A percentile compares a stretch with the other conserved stretches of the same genome.
Evolutionary conservation across 345 rosid species (phyloP).

Genomic region (Firmiana major): DNA sequence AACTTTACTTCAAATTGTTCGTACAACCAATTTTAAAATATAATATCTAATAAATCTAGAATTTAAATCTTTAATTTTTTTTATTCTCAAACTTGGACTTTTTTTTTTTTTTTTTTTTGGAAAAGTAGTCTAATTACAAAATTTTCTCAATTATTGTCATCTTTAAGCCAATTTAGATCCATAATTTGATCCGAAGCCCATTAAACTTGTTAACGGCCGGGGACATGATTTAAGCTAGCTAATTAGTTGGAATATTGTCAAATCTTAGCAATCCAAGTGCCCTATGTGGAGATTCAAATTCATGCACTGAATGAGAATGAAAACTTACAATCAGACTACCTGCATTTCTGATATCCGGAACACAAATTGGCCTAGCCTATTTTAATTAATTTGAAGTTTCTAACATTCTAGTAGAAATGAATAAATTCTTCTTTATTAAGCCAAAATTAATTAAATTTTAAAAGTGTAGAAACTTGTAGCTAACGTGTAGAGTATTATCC

Average conservation of each 20-base stretch:
- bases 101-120: too few relatives aligned
- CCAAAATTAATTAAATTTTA: not conserved
- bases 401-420: not conserved
- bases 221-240: not conserved
- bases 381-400: not conserved
- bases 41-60: too few relatives aligned
- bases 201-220: not conserved
- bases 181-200: not conserved
- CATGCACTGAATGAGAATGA: not conserved
- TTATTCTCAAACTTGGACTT: too few relatives aligned
- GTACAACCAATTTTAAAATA: too few relatives aligned
- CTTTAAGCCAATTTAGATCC: not conserved
- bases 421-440: not conserved
- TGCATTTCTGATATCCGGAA: not conserved
- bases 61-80: too few relatives aligned
- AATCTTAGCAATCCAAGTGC: not conserved
- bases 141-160: not conserved
- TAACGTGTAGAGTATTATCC: too few relatives aligned
- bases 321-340: not conserved
- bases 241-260: too few relatives aligned
- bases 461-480: too few relatives aligned
- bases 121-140: not conserved
- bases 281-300: not conserved
- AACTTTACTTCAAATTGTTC: not conserved
- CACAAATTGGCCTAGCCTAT: too few relatives aligned